Evolutionary conservation across 2,329 filamentous ascomycete genomes (phyloP).

Genomic region (Alternaria sp.): DNA sequence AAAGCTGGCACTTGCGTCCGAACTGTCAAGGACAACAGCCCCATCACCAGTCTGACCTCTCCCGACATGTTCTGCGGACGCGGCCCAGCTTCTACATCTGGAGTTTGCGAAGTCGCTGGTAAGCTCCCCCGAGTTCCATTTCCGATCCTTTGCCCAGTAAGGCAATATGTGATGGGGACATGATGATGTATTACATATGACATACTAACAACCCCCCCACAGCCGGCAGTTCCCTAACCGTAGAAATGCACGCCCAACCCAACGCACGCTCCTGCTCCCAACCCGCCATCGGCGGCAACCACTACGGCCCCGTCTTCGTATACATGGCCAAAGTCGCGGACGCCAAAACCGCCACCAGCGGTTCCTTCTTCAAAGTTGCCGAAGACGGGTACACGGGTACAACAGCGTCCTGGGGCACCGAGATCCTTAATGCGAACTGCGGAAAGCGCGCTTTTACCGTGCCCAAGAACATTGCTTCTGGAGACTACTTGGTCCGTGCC

Average conservation of each 20-base stretch:
- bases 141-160: no score
- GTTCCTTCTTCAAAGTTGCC: slow-evolving; percentile 48
- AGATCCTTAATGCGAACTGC: slow-evolving; percentile 49
- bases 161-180: no score
- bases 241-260: slow-evolving; percentile 48
- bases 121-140: slow-evolving; percentile 4
- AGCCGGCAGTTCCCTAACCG: slow-evolving; percentile 44
- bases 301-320: slow-evolving; percentile 47
- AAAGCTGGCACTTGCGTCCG: slow-evolving; percentile 38
- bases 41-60: slow-evolving; percentile 37
- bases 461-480: slow-evolving; percentile 39
- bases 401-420: slow-evolving; percentile 45
- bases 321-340: slow-evolving; percentile 49
- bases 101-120: slow-evolving; percentile 46
- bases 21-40: slow-evolving; percentile 46
- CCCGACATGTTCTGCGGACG: slow-evolving; percentile 48
- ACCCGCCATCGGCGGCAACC: slow-evolving; percentile 47
- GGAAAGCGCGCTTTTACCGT: slow-evolving; percentile 46
- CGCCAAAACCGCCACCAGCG: slow-evolving; percentile 38
- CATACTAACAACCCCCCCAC: slow-evolving; percentile 12
- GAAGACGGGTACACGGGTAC: slow-evolving; percentile 47
- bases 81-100: slow-evolving; percentile 29
- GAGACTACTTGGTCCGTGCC: slow-evolving; percentile 44
- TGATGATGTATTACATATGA: no score
- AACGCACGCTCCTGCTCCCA: slow-evolving; percentile 38